Evolutionary conservation across 345 rosid genomes (phyloP).

Genomic region (Salix brachista): DNA sequence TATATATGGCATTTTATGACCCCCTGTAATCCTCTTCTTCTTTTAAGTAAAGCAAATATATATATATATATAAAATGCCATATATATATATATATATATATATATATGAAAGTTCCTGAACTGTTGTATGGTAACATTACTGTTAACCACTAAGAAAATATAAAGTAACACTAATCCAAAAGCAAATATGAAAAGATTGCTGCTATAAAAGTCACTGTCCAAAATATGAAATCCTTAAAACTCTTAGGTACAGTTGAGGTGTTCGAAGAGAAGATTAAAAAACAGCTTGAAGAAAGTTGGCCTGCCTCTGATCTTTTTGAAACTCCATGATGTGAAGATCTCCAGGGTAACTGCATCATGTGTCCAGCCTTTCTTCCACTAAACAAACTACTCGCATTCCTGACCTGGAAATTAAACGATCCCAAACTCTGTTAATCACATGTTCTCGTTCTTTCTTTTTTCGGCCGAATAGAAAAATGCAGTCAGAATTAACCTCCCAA

Average conservation of each 20-base stretch:
- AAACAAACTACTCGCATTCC: neutral
- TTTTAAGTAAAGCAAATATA: neutral
- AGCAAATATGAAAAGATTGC: conserved; percentile 5
- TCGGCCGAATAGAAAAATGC: neutral
- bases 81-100: no score
- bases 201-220: conserved; percentile 13
- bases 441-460: neutral
- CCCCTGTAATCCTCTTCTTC: neutral
- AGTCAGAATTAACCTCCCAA: neutral
- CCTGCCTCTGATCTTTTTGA: conserved; percentile 3
- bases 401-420: neutral
- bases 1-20: neutral
- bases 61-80: neutral
- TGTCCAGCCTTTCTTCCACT: neutral
- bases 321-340: neutral
- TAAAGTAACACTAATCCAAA: conserved; percentile 1
- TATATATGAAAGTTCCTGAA: neutral
- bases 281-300: conserved; percentile 1
- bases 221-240: conserved; percentile 16
- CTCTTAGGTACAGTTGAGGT: conserved; percentile 11
- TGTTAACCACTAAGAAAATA: conserved; percentile 1
- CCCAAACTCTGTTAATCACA: neutral
- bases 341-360: neutral
- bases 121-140: conserved; percentile 6
- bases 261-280: conserved; percentile 5